Conservation (phyloP, 2,329 filamentous ascomycete genomes). For the Colletotrichum spaethianum region DNA sequence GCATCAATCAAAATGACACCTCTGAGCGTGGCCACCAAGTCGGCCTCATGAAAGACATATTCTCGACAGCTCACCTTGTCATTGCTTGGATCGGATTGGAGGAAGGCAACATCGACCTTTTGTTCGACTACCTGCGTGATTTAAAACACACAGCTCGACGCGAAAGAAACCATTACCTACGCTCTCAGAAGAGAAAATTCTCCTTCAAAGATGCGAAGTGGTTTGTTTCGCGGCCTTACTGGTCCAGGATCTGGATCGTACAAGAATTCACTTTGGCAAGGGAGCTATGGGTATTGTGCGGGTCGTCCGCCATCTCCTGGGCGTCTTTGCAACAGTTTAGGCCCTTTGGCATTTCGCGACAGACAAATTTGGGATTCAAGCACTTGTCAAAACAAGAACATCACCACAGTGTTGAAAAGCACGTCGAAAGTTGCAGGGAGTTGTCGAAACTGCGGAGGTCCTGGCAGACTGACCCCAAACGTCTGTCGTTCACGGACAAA, state of each 20-base stretch:
- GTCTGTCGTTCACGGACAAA: conserved; percentile 13
- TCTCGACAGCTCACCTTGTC: conserved; percentile 50
- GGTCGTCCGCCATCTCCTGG: conserved; percentile 17
- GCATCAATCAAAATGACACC: conserved; percentile 56
- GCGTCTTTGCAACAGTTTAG: not conserved
- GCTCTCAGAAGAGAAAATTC: conserved; percentile 40
- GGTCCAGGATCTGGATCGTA: conserved; percentile 26
- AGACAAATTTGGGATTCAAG: conserved; percentile 21
- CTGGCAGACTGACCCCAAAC: not conserved
- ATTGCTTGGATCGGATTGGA: conserved; percentile 53
- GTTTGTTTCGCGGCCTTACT: conserved; percentile 12
- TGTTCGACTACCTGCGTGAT: conserved; percentile 19
- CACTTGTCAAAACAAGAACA: conserved; percentile 20
- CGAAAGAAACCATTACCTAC: not conserved
- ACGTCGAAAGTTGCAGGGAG: conserved; percentile 20
- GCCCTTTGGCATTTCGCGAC: conserved; percentile 18
- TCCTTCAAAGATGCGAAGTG: conserved; percentile 19
- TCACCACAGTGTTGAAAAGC: not conserved
- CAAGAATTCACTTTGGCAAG: conserved; percentile 21
- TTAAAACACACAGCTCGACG: conserved; percentile 47
- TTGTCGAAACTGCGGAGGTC: conserved; percentile 10
- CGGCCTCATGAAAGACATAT: conserved; percentile 55
- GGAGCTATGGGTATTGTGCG: conserved; percentile 20
- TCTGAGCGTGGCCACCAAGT: conserved; percentile 55
- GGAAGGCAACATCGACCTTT: not conserved